Evolutionary conservation across 805 yeast genomes (phyloP), one percentile per base, ranked within the genome.

Genomic region (Cyberlindnera mississippiensis): DNA sequence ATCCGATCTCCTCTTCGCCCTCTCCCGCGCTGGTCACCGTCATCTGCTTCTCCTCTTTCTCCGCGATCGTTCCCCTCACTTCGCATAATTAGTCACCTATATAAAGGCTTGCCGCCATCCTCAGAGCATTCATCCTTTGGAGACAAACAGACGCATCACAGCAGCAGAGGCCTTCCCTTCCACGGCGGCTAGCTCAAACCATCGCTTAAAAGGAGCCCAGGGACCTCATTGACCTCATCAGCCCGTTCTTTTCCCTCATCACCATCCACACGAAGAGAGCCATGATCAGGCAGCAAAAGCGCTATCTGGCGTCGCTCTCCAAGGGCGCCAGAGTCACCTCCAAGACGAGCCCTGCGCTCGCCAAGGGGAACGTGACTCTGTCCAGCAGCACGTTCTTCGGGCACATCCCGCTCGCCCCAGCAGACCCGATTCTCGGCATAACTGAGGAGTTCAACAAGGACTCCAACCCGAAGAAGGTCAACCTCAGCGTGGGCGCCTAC

Each of bases 381-480:
- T 38, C 36, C 17, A 26, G 26, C 26, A 19, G 27, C 26, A 34
- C 48, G 14, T 44, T 49, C 38, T 49, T 44, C 48, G 37, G 37
- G 17, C 41, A 41, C 33, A 42, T 46, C 24, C 50, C 55, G 2
- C 40, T 40, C 10, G 87, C 86, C 7, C 93, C 95, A 36, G 88
- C 96, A 14, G 97, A 89, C 64, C 87, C 89, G 54, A 88, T 89
- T 58, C 65, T 83, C 50, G 88, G 96, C 28, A 75, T 88, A 53
- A 76, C 87, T 34, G 89, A 82, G 57, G 78, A 83, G 28, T 91
- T 70, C 73, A 75, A 74, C 59, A 70, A 70, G 45, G 97, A 90
- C 63, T 30, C 69, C 17, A 77, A 78, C 62, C 64, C 78, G 10
- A 55, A 65, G 14, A 83, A 78, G 59, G 73, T 77, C 49, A 77